These are phyloP conservation scores for Ogataea populi-albae DNA, from an alignment of 805 yeast genomes.

Conservation along the genomic window DNA sequence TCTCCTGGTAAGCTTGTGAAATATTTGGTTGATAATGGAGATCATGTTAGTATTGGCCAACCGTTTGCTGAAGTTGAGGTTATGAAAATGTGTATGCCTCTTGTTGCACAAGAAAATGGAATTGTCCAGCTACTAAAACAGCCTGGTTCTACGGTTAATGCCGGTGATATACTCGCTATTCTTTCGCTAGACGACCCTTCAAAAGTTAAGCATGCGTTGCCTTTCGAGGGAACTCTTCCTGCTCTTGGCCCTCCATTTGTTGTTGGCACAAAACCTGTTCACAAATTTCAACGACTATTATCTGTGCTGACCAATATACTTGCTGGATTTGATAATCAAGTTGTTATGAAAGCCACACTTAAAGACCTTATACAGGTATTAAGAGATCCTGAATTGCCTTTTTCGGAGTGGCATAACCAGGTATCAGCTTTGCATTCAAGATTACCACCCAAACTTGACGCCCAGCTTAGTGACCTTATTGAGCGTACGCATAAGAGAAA, in stretches of 20 bases:
- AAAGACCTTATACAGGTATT: slow-evolving; percentile 68
- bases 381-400: slow-evolving; percentile 81
- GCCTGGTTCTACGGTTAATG: slow-evolving; percentile 95
- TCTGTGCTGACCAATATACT: slow-evolving; percentile 73
- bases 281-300: slow-evolving; percentile 59
- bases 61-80: slow-evolving; percentile 98
- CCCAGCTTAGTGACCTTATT: slow-evolving; percentile 58
- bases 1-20: slow-evolving; percentile 98
- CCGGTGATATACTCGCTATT: slow-evolving; percentile 96
- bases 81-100: slow-evolving; percentile 99
- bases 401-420: slow-evolving; percentile 84
- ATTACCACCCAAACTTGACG: slow-evolving; percentile 75
- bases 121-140: slow-evolving; percentile 88
- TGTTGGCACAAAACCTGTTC: slow-evolving; percentile 80
- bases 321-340: slow-evolving; percentile 93
- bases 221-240: slow-evolving; percentile 92
- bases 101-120: slow-evolving; percentile 92
- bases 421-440: slow-evolving; percentile 91
- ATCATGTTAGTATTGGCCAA: slow-evolving; percentile 86
- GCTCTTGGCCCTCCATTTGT: slow-evolving; percentile 80
- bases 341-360: slow-evolving; percentile 82
- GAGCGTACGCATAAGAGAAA: slow-evolving; percentile 62
- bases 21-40: slow-evolving; percentile 92
- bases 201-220: slow-evolving; percentile 93
- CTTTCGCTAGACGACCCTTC: slow-evolving; percentile 94